Percentiles rank a stretch among this genome's conserved stretches.
These are phyloP conservation scores for Pachysandra terminalis DNA, from an alignment of 164 flowering plant species.

Conservation along the genomic window DNA sequence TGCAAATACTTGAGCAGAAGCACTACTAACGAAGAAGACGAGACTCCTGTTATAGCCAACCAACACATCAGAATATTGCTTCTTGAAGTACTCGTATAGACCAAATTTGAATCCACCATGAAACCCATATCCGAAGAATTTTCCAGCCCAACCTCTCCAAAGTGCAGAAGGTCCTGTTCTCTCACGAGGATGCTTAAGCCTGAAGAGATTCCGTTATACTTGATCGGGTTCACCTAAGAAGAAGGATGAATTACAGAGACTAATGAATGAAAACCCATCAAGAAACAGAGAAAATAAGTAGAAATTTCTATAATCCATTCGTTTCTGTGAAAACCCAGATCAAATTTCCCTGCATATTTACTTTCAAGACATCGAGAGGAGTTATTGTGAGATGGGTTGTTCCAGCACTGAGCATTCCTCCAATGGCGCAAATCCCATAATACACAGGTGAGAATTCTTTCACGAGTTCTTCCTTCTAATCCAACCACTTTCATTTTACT, in stretches of 20 bases:
- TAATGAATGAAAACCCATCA: too few species aligned
- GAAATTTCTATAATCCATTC: not conserved
- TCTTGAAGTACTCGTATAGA: constrained; percentile 92
- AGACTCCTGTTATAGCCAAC: constrained; percentile 46
- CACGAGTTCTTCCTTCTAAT: constrained; percentile 15
- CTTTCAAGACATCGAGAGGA: constrained; percentile 80
- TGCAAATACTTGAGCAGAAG: constrained; percentile 88
- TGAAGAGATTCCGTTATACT: constrained; percentile 58
- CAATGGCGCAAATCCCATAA: constrained; percentile 54
- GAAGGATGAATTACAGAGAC: not conserved
- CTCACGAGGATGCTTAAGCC: constrained; percentile 57
- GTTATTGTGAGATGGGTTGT: constrained; percentile 70
- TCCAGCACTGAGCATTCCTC: constrained; percentile 83
- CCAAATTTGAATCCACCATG: constrained; percentile 97
- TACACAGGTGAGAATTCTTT: constrained; percentile 40
- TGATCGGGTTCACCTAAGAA: constrained; percentile 78
- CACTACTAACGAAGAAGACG: constrained; percentile 78
- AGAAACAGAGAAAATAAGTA: too few species aligned
- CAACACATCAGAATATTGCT: constrained; percentile 51
- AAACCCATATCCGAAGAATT: constrained; percentile 81
- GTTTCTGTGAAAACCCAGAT: not conserved
- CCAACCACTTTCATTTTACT: constrained; percentile 6
- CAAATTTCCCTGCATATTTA: constrained; percentile 64
- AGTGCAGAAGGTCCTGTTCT: constrained; percentile 80
- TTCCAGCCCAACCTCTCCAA: constrained; percentile 93